Percentiles rank a stretch among this genome's conserved stretches.
These are phyloP conservation scores for Neostapfia colusana DNA, from an alignment of 176 grass and related monocot genomes.

Conservation along the genomic window DNA sequence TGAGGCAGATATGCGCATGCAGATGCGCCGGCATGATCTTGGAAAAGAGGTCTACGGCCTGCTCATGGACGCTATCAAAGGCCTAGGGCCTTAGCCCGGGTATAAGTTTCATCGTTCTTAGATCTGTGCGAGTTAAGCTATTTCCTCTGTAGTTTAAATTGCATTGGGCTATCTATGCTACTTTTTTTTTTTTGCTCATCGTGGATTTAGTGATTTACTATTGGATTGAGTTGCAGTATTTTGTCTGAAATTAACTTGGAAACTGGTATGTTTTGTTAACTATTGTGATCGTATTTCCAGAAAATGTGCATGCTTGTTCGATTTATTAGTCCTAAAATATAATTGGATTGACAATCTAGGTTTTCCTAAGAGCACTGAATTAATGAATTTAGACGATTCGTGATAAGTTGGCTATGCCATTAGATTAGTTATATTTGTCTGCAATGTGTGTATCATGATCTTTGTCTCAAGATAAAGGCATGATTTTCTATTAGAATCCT, in stretches of 20 bases:
- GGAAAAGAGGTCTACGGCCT: slow-evolving; percentile 68
- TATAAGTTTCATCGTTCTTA: slow-evolving; percentile 28
- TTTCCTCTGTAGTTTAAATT: slow-evolving; percentile 21
- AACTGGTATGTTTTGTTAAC: neutral
- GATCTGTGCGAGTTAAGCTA: slow-evolving; percentile 5
- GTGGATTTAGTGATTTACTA: neutral
- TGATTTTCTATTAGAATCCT: neutral
- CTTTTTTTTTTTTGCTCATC: neutral
- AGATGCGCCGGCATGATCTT: slow-evolving; percentile 55
- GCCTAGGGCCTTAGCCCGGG: slow-evolving; percentile 53
- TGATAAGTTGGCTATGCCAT: neutral
- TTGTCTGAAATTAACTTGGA: slow-evolving; percentile 3
- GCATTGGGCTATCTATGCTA: slow-evolving; percentile 1
- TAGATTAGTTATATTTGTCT: neutral
- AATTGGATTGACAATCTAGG: neutral
- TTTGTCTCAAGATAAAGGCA: neutral
- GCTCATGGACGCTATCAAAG: slow-evolving; percentile 69
- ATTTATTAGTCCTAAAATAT: neutral
- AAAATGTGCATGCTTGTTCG: neutral
- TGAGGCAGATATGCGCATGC: slow-evolving; percentile 57
- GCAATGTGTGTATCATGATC: neutral
- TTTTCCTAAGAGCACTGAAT: neutral
- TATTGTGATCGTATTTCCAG: slow-evolving; percentile 8
- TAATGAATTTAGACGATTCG: neutral
- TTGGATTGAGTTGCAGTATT: slow-evolving; percentile 12